Evolutionary conservation across 1,139 yeast species (phyloP), one percentile per base, ranked within the genome.

Genomic region (Saccharomyces pastorianus): DNA sequence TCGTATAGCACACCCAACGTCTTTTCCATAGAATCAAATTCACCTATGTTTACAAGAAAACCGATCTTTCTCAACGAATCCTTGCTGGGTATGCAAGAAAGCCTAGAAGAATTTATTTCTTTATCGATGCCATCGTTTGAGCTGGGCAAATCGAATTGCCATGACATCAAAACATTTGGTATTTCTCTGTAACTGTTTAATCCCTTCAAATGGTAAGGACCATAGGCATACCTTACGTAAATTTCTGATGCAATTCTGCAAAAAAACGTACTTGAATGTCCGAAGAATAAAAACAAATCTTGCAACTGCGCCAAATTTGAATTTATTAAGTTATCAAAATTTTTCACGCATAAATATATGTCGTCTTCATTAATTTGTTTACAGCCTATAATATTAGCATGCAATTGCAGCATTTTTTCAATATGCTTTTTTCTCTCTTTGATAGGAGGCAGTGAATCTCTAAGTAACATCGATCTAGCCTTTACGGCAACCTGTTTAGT

Each of bases 161-260:
- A 91, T 61, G 86, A 83, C 59, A 88, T 79, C 52, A 87, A 79
- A 52, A 91, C 90, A 31, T 73, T 77, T 26, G 56, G 48, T n/a
- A 68, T 53, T 14, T 66, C 66, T 56, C 79, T 80, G 60, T 78
- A 80, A 69, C 88, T 88, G 53, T 76, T 73, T 56, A 90, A 78
- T 58, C 83, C 84, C 52, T 88, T 85, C 60, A 91, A 83, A 47
- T 88, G 84, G 73, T 91, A 91, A 48, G 97, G 97, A 67, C 97
- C 83, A 77, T 89, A 90, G 51, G 97, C 95, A 69, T 97, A 85
- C 73, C 98, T 84, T 56, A 90, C 84, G 72, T 91, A 91, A 56
- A 91, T 95, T 73, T 91, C 97, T 50, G 95, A 87, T 47, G 97
- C 97, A 46, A 97, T 97, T 65, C 90, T 80, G 3, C 91, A 85